Evolutionary conservation across 2,329 filamentous ascomycete genomes (phyloP).

Genomic region (Stemphylium vesicarium): DNA sequence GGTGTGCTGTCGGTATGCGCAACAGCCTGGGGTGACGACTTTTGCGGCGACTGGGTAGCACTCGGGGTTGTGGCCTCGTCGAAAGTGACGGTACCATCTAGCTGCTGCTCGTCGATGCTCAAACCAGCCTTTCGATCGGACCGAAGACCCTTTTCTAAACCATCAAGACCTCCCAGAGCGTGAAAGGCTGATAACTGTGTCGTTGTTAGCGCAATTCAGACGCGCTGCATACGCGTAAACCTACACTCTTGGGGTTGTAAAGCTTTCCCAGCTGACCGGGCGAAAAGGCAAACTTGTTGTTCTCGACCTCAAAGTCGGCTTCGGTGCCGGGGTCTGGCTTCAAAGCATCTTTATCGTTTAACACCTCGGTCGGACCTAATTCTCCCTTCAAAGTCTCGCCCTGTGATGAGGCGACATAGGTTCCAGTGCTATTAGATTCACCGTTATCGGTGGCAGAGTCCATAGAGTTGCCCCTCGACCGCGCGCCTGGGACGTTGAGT

Average conservation of each 20-base stretch:
- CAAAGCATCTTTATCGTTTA: conserved; percentile 72
- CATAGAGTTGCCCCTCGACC: conserved; percentile 69
- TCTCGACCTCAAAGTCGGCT: conserved; percentile 72
- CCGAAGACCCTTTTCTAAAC: conserved; percentile 75
- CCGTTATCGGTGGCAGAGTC: conserved; percentile 66
- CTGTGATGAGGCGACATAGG: conserved; percentile 59
- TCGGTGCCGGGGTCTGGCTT: conserved; percentile 73
- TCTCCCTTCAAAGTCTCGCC: conserved; percentile 52
- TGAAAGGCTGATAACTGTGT: conserved; percentile 63
- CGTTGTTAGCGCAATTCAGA: neutral
- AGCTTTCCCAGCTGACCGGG: conserved; percentile 82
- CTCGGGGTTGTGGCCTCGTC: conserved; percentile 62
- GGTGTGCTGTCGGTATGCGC: conserved; percentile 28
- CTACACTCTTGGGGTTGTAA: conserved; percentile 78
- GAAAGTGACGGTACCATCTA: conserved; percentile 72
- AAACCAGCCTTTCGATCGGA: conserved; percentile 70
- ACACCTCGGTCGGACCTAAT: conserved; percentile 59
- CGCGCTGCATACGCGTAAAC: conserved; percentile 23
- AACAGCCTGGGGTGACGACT: conserved; percentile 21
- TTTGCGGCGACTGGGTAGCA: conserved; percentile 22
- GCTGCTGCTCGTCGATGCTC: conserved; percentile 69
- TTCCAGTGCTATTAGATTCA: conserved; percentile 63
- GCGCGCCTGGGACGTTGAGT: conserved; percentile 67
- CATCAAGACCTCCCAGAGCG: conserved; percentile 73
- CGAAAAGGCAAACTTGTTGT: conserved; percentile 83